Evolutionary conservation across 345 rosid genomes (phyloP), one percentile per base, ranked within the genome.

Genomic region (Boechera stricta): DNA sequence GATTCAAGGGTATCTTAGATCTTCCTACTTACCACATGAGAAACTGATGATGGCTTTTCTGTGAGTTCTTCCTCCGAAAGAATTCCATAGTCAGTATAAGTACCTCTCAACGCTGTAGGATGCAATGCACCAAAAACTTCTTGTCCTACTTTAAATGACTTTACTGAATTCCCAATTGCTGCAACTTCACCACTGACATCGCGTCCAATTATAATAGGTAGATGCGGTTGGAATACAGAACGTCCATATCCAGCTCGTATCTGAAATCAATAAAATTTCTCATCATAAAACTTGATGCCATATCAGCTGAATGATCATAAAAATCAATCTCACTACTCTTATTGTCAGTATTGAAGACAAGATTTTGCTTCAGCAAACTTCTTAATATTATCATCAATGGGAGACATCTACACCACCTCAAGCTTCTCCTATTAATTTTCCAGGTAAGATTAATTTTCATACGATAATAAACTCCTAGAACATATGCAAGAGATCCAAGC

Each of bases 231-330:
- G 58, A 89, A 90, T 64, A 95, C 83, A n/a, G 97, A 95, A 73
- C 99, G 97, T 15, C 97, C 99, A 28, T 95, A 95, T 60, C 99
- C 99, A 41, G 96, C 82, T 82, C 98, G 92, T 91, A 95, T 85
- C 97, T 95, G 86, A 58, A 75, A 76, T 29, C 80, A 83, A 47
- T 24, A 51, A 54, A 52, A 48, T 32, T 44, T 15, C 5, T 18
- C 35, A 8, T 44, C 64, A 41, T 33, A 73, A 41, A 2, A 3
- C 31, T 29, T 16, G 54, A 15, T 35, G 4, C 70, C 8, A 7
- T 44, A 53, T 70, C 56, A 70, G 18, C 71, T 56, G 7, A 47
- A 38, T 3, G 36, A 35, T 71, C 63, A 55, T 45, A 38, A 3
- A 39, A 10, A 38, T 3, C 49, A 67, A 41, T 60, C 52, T 57